A percentile compares a stretch with the other conserved stretches of the same genome.
phyloP scores from a whole-genome alignment of 2,329 filamentous ascomycete genomes.

The Lecanicillium sp. region DNA sequence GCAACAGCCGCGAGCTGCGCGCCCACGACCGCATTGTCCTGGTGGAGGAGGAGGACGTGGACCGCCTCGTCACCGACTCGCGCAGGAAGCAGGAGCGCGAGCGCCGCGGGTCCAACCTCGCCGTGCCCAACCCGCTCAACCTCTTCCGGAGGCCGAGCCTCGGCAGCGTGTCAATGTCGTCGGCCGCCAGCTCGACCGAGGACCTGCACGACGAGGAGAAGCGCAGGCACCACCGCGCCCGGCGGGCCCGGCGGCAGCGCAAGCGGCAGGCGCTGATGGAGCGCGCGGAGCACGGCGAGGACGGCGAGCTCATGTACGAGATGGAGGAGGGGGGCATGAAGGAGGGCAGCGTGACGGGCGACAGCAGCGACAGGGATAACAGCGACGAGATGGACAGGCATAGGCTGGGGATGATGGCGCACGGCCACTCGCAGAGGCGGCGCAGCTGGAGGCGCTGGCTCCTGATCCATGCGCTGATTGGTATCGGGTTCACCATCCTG shows the following conservation, averaged over 20 bases:
- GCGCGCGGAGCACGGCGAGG: constrained; percentile 56
- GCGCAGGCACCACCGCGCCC: constrained; percentile 31
- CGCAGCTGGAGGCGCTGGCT: constrained; percentile 49
- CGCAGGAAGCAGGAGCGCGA: constrained; percentile 45
- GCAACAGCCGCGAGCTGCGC: constrained; percentile 63
- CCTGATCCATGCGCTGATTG: constrained; percentile 46
- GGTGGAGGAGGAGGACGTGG: constrained; percentile 68
- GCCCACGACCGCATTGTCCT: constrained; percentile 65
- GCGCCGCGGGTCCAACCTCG: constrained; percentile 42
- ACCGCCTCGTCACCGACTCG: constrained; percentile 51
- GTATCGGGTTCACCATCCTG: constrained; percentile 49
- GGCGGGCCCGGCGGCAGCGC: constrained; percentile 44
- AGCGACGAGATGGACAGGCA: constrained; percentile 53
- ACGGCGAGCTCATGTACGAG: constrained; percentile 77
- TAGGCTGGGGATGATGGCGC: constrained; percentile 42
- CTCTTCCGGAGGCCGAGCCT: constrained; percentile 36
- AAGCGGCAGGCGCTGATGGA: constrained; percentile 48
- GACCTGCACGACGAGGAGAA: constrained; percentile 43
- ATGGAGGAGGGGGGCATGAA: constrained; percentile 77
- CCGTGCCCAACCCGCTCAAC: constrained; percentile 44
- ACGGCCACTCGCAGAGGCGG: constrained; percentile 42
- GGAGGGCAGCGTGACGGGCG: constrained; percentile 58
- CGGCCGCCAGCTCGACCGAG: constrained; percentile 40
- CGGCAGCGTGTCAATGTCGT: constrained; percentile 24
- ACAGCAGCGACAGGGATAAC: constrained; percentile 55